Percentiles rank a stretch among this genome's conserved stretches.
Conservation (phyloP, 768 basidiomycete genomes). For the Baorangia bicolor region DNA sequence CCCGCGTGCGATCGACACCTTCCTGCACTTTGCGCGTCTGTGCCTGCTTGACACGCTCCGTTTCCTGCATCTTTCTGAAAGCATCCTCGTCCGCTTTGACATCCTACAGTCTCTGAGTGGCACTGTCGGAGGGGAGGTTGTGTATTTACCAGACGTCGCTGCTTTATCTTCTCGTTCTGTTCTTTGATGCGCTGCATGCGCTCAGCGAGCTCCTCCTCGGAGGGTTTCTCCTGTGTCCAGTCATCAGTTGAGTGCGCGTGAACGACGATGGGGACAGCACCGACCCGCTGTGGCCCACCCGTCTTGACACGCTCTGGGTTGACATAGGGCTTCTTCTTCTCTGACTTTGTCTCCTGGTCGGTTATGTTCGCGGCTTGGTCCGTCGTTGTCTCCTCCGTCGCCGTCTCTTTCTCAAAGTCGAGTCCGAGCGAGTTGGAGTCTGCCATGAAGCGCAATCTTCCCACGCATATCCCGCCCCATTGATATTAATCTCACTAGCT, state of each 20-base stretch:
- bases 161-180: conserved; percentile 77
- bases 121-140: background rate
- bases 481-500: background rate
- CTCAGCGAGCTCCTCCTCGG: conserved; percentile 64
- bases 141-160: conserved; percentile 54
- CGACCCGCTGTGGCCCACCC: conserved; percentile 70
- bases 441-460: conserved; percentile 35
- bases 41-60: conserved; percentile 56
- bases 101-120: conserved; percentile 45
- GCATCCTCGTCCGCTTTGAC: conserved; percentile 81
- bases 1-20: conserved; percentile 64
- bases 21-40: conserved; percentile 67
- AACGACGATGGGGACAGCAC: background rate
- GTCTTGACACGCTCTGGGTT: conserved; percentile 85
- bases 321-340: conserved; percentile 73
- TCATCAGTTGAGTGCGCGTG: conserved; percentile 11
- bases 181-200: conserved; percentile 69
- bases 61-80: conserved; percentile 67
- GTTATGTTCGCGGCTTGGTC: conserved; percentile 6
- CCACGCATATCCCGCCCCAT: conserved; percentile 19
- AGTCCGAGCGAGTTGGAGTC: conserved; percentile 68
- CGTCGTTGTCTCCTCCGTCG: conserved; percentile 5
- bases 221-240: conserved; percentile 59
- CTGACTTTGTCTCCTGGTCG: conserved; percentile 30
- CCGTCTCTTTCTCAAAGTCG: conserved; percentile 50